A percentile compares a stretch with the other conserved stretches of the same genome.
Conservation (phyloP, 2,329 filamentous ascomycete genomes). For the Ophiognomonia clavigignenti-juglandacearum region DNA sequence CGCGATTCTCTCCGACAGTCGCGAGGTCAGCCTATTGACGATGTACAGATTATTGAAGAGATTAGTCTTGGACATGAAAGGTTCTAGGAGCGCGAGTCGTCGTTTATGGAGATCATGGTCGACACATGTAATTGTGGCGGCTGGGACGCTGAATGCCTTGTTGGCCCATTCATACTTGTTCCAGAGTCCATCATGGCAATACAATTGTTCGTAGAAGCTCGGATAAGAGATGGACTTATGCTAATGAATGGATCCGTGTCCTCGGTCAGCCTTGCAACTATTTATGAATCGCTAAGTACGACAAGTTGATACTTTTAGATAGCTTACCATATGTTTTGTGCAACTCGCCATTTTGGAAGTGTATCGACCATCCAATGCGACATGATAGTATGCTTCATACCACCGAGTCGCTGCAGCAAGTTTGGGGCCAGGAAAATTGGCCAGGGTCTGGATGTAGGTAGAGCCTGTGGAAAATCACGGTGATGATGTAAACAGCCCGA, state of each 20-base stretch:
- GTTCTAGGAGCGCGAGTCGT: not conserved
- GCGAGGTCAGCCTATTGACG: not conserved
- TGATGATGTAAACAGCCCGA: not conserved
- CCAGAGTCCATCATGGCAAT: slow-evolving; percentile 8
- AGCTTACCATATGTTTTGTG: slow-evolving; percentile 34
- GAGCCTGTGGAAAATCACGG: slow-evolving; percentile 21
- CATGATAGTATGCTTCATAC: slow-evolving; percentile 40
- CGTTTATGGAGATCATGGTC: slow-evolving; percentile 7
- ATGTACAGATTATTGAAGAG: not conserved
- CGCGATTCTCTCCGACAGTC: not conserved
- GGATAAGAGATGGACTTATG: slow-evolving; percentile 17
- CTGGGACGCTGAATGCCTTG: slow-evolving; percentile 4
- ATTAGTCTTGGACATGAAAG: not conserved
- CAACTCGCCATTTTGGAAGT: slow-evolving; percentile 36
- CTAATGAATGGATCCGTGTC: slow-evolving; percentile 15
- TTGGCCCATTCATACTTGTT: slow-evolving; percentile 10
- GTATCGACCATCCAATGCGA: slow-evolving; percentile 36
- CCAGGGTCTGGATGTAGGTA: slow-evolving; percentile 34
- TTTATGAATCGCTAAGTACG: too few relatives aligned
- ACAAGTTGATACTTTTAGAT: too few relatives aligned
- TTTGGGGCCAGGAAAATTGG: slow-evolving; percentile 33
- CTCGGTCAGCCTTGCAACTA: not conserved
- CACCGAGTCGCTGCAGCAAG: slow-evolving; percentile 34
- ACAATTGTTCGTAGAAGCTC: slow-evolving; percentile 13
- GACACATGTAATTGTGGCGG: not conserved